These are phyloP conservation scores for Nemania abortiva DNA, from an alignment of 2,329 filamentous ascomycete species.

Conservation along the genomic window DNA sequence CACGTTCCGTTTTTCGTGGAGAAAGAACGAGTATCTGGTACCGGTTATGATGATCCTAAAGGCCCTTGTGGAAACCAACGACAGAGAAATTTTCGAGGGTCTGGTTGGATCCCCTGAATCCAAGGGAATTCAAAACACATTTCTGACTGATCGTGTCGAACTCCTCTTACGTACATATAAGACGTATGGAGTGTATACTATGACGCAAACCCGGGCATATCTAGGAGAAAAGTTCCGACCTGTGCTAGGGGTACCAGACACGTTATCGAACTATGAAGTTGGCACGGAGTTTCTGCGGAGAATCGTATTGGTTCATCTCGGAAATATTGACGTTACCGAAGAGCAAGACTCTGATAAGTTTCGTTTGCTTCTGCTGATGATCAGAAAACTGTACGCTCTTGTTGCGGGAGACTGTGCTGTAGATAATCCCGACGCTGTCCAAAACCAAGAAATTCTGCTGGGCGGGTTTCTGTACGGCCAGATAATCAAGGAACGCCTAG, in stretches of 20 bases:
- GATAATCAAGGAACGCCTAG: slow-evolving; percentile 93
- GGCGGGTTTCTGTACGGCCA: slow-evolving; percentile 94
- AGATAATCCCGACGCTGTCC: slow-evolving; percentile 96
- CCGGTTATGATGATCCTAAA: slow-evolving; percentile 98
- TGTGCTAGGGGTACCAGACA: slow-evolving; percentile 85
- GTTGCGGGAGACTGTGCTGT: slow-evolving; percentile 92
- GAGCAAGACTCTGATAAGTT: slow-evolving; percentile 93
- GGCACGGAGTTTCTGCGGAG: slow-evolving; percentile 91
- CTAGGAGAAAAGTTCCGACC: slow-evolving; percentile 92
- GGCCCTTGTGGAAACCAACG: slow-evolving; percentile 94
- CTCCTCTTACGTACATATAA: slow-evolving; percentile 94
- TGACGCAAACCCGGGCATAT: slow-evolving; percentile 84
- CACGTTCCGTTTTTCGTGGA: slow-evolving; percentile 97
- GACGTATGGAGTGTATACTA: slow-evolving; percentile 84
- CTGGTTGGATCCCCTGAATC: slow-evolving; percentile 82
- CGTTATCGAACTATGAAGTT: slow-evolving; percentile 87
- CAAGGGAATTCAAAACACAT: slow-evolving; percentile 86
- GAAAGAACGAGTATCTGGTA: slow-evolving; percentile 96
- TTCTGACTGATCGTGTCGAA: slow-evolving; percentile 94
- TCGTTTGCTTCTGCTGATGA: slow-evolving; percentile 94
- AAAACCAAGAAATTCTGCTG: slow-evolving; percentile 94
- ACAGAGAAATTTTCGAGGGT: slow-evolving; percentile 95
- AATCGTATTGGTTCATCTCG: slow-evolving; percentile 91
- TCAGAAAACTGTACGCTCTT: slow-evolving; percentile 91
- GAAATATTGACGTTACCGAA: slow-evolving; percentile 85